Evolutionary conservation across 306 rosid species (phyloP).

Genomic region (Vachellia pachyceras): DNA sequence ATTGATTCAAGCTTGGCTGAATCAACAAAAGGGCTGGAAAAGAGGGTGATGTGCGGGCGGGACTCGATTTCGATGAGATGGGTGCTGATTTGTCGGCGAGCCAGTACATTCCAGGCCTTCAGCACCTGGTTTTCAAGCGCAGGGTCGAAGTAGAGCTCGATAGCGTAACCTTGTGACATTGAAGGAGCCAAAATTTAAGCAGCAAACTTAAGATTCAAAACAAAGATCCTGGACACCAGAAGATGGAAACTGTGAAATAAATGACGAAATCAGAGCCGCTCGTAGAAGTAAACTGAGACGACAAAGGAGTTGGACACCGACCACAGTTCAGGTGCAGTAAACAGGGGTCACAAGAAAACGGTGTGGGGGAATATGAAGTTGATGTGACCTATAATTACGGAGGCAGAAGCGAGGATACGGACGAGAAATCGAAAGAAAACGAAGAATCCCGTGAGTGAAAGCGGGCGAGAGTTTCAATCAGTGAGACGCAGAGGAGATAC

Average conservation of each 20-base stretch:
- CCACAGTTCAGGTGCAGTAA: not conserved
- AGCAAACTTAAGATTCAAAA: conserved; percentile 37
- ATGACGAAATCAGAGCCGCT: not conserved
- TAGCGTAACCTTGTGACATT: conserved; percentile 84
- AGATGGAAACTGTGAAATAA: not conserved
- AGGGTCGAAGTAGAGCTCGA: conserved; percentile 94
- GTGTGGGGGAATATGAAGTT: not conserved
- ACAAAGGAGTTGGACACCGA: not conserved
- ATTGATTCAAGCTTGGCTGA: conserved; percentile 65
- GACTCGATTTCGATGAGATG: conserved; percentile 87
- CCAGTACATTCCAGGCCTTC: conserved; percentile 94
- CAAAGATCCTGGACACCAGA: conserved; percentile 43
- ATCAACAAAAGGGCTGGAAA: conserved; percentile 66
- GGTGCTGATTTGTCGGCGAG: conserved; percentile 89
- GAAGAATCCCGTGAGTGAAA: not conserved
- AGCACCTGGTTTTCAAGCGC: conserved; percentile 93
- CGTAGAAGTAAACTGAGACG: not conserved
- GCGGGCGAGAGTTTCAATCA: not conserved
- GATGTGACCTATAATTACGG: not conserved
- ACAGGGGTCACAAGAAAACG: conserved; percentile 11
- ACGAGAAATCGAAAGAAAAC: not conserved
- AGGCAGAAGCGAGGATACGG: not conserved
- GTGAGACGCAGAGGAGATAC: not conserved
- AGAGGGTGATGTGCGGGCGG: conserved; percentile 96
- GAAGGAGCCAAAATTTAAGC: conserved; percentile 25